Evolutionary conservation across 2,329 filamentous ascomycete genomes (phyloP).

Genomic region (Dichotomopilus funicola): DNA sequence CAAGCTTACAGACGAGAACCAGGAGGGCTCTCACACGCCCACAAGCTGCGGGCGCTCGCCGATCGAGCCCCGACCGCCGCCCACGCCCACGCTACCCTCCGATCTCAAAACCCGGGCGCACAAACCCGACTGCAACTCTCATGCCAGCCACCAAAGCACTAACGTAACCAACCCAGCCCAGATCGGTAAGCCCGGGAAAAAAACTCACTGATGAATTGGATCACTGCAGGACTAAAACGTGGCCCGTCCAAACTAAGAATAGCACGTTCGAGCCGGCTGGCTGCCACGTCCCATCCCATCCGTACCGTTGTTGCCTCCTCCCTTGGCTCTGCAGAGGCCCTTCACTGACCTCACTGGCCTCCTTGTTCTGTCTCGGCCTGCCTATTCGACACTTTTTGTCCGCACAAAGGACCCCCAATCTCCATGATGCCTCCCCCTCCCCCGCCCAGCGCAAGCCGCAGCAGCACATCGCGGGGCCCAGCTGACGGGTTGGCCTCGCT

Average conservation of each 20-base stretch:
- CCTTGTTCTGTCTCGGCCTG: slow-evolving; percentile 11
- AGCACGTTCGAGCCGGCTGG: slow-evolving; percentile 20
- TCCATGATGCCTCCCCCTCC: neutral
- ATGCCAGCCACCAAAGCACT: slow-evolving; percentile 19
- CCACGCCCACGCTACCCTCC: slow-evolving; percentile 14
- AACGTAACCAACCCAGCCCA: slow-evolving; percentile 27
- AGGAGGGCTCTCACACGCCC: neutral
- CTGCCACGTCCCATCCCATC: slow-evolving; percentile 22
- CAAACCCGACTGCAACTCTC: slow-evolving; percentile 26
- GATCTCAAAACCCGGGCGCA: slow-evolving; percentile 22
- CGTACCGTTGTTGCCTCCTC: neutral
- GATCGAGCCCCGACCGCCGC: slow-evolving; percentile 14
- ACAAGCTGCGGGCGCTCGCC: slow-evolving; percentile 9
- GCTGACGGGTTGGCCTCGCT: slow-evolving; percentile 16
- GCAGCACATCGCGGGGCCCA: slow-evolving; percentile 4
- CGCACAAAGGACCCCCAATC: slow-evolving; percentile 20
- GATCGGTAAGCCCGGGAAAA: slow-evolving; percentile 27
- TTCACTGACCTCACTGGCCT: slow-evolving; percentile 20
- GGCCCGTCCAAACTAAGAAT: slow-evolving; percentile 30
- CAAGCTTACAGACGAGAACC: neutral
- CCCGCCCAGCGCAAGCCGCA: slow-evolving; percentile 14
- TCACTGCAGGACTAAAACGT: slow-evolving; percentile 28
- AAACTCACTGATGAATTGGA: slow-evolving; percentile 24
- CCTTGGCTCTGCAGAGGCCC: slow-evolving; percentile 14
- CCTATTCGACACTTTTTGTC: slow-evolving; percentile 14